Percentiles rank a stretch among this genome's conserved stretches.
phyloP scores from a whole-genome alignment of 2,329 filamentous ascomycete species.

The Fusarium nodosum region DNA sequence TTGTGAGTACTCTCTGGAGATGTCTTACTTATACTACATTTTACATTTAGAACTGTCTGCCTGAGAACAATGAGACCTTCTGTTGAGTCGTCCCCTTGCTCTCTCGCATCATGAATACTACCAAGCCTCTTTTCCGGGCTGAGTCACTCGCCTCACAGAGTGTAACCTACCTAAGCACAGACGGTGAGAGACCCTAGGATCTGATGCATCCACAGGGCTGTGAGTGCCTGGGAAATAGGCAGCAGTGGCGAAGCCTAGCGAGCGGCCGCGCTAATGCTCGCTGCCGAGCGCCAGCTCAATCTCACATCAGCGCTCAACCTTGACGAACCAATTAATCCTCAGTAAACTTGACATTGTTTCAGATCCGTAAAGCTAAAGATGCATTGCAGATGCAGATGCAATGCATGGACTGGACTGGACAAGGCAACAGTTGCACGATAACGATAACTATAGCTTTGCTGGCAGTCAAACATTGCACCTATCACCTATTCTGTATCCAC shows the following conservation, averaged over 20 bases:
- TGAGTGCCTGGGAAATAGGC: conserved; percentile 8
- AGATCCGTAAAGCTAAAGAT: background rate
- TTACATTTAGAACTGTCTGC: background rate
- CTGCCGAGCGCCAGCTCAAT: conserved; percentile 21
- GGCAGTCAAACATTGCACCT: background rate
- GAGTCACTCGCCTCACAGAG: conserved; percentile 26
- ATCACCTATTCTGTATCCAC: background rate
- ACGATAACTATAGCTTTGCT: background rate
- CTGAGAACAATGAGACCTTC: background rate
- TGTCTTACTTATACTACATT: conserved; percentile 7
- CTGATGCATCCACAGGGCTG: background rate
- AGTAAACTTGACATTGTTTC: background rate
- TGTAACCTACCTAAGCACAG: too few relatives aligned
- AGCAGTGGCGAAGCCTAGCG: conserved; percentile 32
- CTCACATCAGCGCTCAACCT: conserved; percentile 29
- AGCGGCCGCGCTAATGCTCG: background rate
- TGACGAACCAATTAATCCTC: conserved; percentile 1
- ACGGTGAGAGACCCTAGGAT: too few relatives aligned
- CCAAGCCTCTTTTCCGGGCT: conserved; percentile 11
- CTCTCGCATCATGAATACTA: background rate
- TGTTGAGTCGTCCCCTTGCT: background rate
- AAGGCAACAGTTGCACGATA: conserved; percentile 19
- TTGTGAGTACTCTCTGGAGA: background rate
- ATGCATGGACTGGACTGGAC: background rate
- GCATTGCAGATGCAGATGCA: background rate